Evolutionary conservation across 2,329 filamentous ascomycete genomes (phyloP), one percentile per base, ranked within the genome.

Genomic region (Fusarium praegraminearum): DNA sequence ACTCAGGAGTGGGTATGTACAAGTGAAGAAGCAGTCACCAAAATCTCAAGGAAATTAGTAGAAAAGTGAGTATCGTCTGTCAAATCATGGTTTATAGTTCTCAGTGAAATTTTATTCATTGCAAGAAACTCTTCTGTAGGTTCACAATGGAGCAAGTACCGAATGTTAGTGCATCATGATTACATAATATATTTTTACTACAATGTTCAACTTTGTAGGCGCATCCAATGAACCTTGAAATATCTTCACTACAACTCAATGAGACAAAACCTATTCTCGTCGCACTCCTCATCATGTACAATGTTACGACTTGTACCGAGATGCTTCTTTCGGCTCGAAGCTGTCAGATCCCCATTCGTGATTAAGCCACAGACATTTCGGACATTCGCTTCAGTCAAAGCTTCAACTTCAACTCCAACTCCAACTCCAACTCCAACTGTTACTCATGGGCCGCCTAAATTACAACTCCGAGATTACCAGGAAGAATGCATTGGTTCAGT

Each of bases 401-500:
- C 74, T 26, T 70, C 76, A 13, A 12, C 10, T 30, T 12, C 18
- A 30, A 71, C 74, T 26, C 69, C 76, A 13, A 22, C 74, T 26
- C 69, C 76, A 13, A 30, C 28, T 30, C 12, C 24, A 30, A 72
- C 74, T 26, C 69, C 76, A 13, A 54, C 72, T 11, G 22, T 69
- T 28, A 40, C 62, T 57, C 62, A 62, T 45, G 58, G 65, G 7
- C 47, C 43, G 32, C 72, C 67, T 32, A 79, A 80, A 55, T 67
- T 95, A 56, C 85, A 85, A 58, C 88, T 97, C 43, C 91, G 94
- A 71, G 85, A 91, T 72, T 98, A 97, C 76, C 94, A 98, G 78
- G 90, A 96, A 82, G 93, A 97, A 84, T 97, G 93, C 76, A 97
- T 98, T 65, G 88, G 92, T 75, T 90, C 93, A 0, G 92, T 97